Evolutionary conservation across 2,329 filamentous ascomycete genomes (phyloP).

Genomic region (Penicillium griseofulvum): DNA sequence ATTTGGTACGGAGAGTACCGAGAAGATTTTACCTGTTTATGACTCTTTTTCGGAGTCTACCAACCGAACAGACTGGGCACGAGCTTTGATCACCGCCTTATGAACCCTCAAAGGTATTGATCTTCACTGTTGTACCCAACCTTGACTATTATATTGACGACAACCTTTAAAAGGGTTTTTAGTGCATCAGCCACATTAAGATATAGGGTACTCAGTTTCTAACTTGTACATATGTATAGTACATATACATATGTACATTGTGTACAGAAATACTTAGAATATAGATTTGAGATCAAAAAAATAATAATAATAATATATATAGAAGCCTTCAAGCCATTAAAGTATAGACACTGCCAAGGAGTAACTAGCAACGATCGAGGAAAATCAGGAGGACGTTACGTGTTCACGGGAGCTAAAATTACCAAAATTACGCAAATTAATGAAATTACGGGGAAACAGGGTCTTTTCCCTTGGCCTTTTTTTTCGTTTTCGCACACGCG

Average conservation of each 20-base stretch:
- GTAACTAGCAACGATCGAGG: slow-evolving; percentile 1
- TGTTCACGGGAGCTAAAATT: slow-evolving; percentile 15
- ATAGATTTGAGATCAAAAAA: too few relatives aligned
- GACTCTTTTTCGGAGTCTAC: neutral
- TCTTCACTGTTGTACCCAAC: neutral
- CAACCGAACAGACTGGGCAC: neutral
- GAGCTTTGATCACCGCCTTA: neutral
- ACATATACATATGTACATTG: neutral
- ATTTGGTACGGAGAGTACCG: neutral
- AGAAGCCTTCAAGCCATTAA: slow-evolving; percentile 7
- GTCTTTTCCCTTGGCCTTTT: slow-evolving; percentile 30
- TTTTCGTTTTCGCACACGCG: slow-evolving; percentile 36
- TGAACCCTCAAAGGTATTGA: neutral
- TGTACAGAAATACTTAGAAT: too few relatives aligned
- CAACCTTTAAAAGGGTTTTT: neutral
- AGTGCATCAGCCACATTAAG: neutral
- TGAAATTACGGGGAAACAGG: slow-evolving; percentile 23
- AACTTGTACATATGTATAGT: too few relatives aligned
- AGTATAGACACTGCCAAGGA: slow-evolving; percentile 5
- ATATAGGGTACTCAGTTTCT: too few relatives aligned
- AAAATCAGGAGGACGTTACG: slow-evolving; percentile 14
- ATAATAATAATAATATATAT: neutral
- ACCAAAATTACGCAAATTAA: slow-evolving; percentile 16
- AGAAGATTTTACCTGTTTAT: neutral
- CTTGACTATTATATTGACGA: neutral